Percentiles rank a stretch among this genome's conserved stretches.
Conservation (phyloP, 495 filamentous ascomycete genomes). For the Trichoderma virens region DNA sequence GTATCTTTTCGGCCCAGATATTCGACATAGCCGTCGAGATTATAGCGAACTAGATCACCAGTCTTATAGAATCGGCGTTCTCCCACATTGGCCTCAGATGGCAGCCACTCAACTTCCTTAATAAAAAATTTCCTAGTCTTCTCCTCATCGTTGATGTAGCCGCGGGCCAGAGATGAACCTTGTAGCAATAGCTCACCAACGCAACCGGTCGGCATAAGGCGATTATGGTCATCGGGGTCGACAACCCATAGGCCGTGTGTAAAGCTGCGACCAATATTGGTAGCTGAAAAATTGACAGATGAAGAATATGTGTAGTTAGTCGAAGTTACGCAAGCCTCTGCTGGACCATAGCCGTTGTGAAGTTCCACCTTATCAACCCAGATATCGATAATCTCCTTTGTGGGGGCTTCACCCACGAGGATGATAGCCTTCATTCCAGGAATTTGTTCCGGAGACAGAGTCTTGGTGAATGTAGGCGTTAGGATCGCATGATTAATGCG, state of each 20-base stretch:
- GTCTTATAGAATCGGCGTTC: constrained; percentile 31
- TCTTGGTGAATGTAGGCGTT: constrained; percentile 42
- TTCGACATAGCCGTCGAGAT: constrained; percentile 15
- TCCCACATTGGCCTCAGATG: neutral
- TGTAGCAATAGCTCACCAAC: constrained; percentile 73
- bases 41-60: constrained; percentile 42
- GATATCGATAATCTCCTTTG: constrained; percentile 17
- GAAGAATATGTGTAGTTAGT: neutral
- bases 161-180: constrained; percentile 38
- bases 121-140: constrained; percentile 28
- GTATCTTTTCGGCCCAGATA: constrained; percentile 20
- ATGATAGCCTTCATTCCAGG: constrained; percentile 29
- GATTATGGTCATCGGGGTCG: constrained; percentile 48
- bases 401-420: constrained; percentile 25
- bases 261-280: constrained; percentile 18
- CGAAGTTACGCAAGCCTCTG: constrained; percentile 35
- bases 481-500: constrained; percentile 42
- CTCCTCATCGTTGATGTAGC: constrained; percentile 28
- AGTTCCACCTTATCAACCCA: constrained; percentile 11
- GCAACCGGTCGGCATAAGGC: constrained; percentile 56
- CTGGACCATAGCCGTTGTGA: constrained; percentile 28
- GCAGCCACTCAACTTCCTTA: constrained; percentile 34
- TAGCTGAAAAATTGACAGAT: constrained; percentile 12
- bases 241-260: constrained; percentile 39
- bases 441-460: constrained; percentile 33